These are phyloP conservation scores for Papilionanthe hybrid DNA, from an alignment of 116 monocot genomes.

Conservation along the genomic window DNA sequence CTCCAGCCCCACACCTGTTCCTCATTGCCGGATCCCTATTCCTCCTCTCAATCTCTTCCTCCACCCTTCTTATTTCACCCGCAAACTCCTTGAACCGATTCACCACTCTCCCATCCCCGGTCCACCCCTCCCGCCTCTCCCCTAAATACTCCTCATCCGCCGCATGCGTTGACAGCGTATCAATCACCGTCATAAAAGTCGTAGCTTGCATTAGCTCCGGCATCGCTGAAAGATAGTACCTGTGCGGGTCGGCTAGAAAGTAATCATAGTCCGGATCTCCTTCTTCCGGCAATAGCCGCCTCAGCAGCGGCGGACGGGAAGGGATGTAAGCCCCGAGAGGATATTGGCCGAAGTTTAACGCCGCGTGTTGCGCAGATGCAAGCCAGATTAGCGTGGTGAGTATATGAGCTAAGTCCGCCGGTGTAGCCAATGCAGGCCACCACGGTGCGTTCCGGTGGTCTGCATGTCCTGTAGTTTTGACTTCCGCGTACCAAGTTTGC, in stretches of 20 bases:
- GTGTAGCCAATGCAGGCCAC: slow-evolving; percentile 41
- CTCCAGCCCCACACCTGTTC: slow-evolving; percentile 67
- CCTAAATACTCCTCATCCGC: slow-evolving; percentile 74
- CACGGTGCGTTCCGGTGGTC: slow-evolving; percentile 36
- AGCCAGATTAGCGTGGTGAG: slow-evolving; percentile 58
- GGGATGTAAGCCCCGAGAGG: slow-evolving; percentile 59
- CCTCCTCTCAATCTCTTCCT: slow-evolving; percentile 42
- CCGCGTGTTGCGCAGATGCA: slow-evolving; percentile 55
- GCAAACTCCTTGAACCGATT: slow-evolving; percentile 31
- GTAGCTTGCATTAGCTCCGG: slow-evolving; percentile 46
- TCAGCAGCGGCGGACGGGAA: slow-evolving; percentile 51
- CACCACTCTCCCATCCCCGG: slow-evolving; percentile 34
- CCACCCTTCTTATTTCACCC: slow-evolving; percentile 27
- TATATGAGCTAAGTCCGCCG: slow-evolving; percentile 28
- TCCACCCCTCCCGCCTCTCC: slow-evolving; percentile 40
- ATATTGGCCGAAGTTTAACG: slow-evolving; percentile 60
- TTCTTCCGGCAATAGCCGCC: slow-evolving; percentile 32
- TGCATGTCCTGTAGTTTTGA: slow-evolving; percentile 31
- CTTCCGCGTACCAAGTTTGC: slow-evolving; percentile 44
- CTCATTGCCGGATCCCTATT: slow-evolving; percentile 39
- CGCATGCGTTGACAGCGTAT: slow-evolving; percentile 63
- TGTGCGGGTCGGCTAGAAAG: slow-evolving; percentile 40
- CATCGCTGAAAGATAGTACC: slow-evolving; percentile 26
- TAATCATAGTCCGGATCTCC: slow-evolving; percentile 24
- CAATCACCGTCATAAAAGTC: slow-evolving; percentile 56